Evolutionary conservation across 129 eudicot species (phyloP), one percentile per base, ranked within the genome.

Genomic region (Chrysanthemum seticuspe): DNA sequence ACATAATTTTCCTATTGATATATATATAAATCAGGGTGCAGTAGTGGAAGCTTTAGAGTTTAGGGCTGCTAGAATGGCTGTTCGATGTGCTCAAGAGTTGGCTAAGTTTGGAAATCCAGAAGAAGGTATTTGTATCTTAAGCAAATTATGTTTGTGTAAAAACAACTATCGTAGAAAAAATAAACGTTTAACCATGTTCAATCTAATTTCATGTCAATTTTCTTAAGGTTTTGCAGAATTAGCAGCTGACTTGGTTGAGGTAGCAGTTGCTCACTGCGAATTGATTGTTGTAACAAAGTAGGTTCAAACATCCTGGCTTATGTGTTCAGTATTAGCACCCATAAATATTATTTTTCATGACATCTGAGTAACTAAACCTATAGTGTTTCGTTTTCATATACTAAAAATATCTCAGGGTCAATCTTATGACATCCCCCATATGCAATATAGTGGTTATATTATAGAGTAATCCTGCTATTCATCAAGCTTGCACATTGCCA

Each of bases 251-350:
- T 78, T 94, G 53, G 97, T 81, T 13, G 97, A 85, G 87, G 97
- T 85, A 27, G 45, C 98, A 47, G 80, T 88, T 70, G 98, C 98
- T 77, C 98, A 94, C 78, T 94, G 97, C 76, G 97, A 94, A 72
- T 74, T 94, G 21, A 19, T 19, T 19, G 21, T 19, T 19, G 21
- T 19, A 19, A 19, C 21, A 54, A 94, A 78, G 82, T 78, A 78
- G 72, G 78, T 10, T 65, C 19, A 68, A 27, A 68, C 9, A 7
- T 52, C 48, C 0, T 2, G 34, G 36, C 36, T 27, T 63, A n/a
- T 34, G 50, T 63, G 11, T 36, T 13, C 23, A 2, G 48, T 23
- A 36, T 40, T 40, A 40, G 47, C 47, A 40, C 47, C 47, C 1
- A 2, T 40, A 10, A 16, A 45, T 14, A 66, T 45, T 16, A 16